A percentile compares a stretch with the other conserved stretches of the same genome.
phyloP scores from a whole-genome alignment of 2,329 filamentous ascomycete species.

The Fusarium sp. region DNA sequence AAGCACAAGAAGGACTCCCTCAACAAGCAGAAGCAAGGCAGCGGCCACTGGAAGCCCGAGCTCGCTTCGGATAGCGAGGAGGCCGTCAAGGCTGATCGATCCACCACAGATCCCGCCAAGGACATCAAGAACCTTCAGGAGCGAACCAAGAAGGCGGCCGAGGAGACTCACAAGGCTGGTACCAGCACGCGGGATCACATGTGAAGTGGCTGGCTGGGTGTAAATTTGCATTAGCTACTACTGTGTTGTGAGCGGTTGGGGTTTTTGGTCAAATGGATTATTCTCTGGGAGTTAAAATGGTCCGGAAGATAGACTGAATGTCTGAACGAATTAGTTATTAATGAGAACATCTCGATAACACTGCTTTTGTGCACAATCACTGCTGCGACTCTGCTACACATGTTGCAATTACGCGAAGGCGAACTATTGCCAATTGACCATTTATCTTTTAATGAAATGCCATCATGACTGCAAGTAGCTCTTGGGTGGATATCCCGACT shows the following conservation, averaged over 20 bases:
- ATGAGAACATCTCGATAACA: slow-evolving; percentile 20
- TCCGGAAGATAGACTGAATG: slow-evolving; percentile 21
- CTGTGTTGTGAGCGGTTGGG: not conserved
- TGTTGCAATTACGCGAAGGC: no score
- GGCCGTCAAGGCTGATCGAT: slow-evolving; percentile 78
- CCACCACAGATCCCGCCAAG: slow-evolving; percentile 51
- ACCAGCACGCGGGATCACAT: slow-evolving; percentile 65
- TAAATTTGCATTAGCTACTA: not conserved
- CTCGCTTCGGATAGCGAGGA: slow-evolving; percentile 86
- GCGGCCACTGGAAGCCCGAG: slow-evolving; percentile 82
- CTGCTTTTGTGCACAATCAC: not conserved
- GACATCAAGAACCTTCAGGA: slow-evolving; percentile 69
- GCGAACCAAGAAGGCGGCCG: slow-evolving; percentile 68
- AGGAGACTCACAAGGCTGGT: slow-evolving; percentile 63
- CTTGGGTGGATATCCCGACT: no score
- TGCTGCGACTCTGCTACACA: no score
- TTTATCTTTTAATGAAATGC: no score
- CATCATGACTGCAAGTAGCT: no score
- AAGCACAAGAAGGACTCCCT: slow-evolving; percentile 74
- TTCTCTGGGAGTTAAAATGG: slow-evolving; percentile 28
- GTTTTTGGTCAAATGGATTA: slow-evolving; percentile 10
- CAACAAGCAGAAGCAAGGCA: slow-evolving; percentile 77
- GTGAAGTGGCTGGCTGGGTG: slow-evolving; percentile 47
- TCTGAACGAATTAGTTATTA: slow-evolving; percentile 29
- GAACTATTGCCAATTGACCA: not conserved